Percentiles rank a stretch among this genome's conserved stretches.
phyloP scores from a whole-genome alignment of 2,329 filamentous ascomycete species.

The Alternaria dauci region DNA sequence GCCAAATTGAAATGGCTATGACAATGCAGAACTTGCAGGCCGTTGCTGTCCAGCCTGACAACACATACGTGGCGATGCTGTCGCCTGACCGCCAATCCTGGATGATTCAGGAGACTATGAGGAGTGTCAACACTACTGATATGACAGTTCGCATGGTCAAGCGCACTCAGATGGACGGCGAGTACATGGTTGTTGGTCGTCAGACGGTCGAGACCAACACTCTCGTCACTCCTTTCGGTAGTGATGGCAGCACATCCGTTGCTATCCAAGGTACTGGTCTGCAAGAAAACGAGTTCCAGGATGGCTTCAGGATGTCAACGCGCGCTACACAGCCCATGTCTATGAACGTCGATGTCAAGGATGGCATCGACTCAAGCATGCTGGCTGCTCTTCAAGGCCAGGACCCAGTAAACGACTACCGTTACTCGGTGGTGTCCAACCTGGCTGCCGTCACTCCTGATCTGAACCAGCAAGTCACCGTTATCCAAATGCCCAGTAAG shows the following conservation, averaged over 20 bases:
- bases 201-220: constrained; percentile 49
- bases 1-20: constrained; percentile 48
- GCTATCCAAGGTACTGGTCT: constrained; percentile 47
- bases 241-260: constrained; percentile 35
- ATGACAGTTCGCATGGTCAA: constrained; percentile 50
- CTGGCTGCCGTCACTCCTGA: constrained; percentile 45
- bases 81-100: constrained; percentile 49
- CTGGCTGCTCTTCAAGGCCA: constrained; percentile 44
- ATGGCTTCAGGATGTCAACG: constrained; percentile 50
- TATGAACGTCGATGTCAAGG: constrained; percentile 48
- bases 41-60: constrained; percentile 44
- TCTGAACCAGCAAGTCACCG: constrained; percentile 48
- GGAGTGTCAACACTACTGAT: constrained; percentile 49
- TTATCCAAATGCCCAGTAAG: constrained; percentile 50
- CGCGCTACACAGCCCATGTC: constrained; percentile 48
- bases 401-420: constrained; percentile 45
- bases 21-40: constrained; percentile 39
- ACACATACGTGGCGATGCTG: constrained; percentile 49
- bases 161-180: constrained; percentile 46
- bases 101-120: constrained; percentile 51
- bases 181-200: constrained; percentile 51
- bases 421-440: constrained; percentile 47
- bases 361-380: constrained; percentile 47
- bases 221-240: constrained; percentile 45
- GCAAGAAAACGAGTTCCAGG: constrained; percentile 51